Percentiles rank a stretch among this genome's conserved stretches.
phyloP scores from a whole-genome alignment of 2,329 filamentous ascomycete genomes.

The Helicocarpus griseus region DNA sequence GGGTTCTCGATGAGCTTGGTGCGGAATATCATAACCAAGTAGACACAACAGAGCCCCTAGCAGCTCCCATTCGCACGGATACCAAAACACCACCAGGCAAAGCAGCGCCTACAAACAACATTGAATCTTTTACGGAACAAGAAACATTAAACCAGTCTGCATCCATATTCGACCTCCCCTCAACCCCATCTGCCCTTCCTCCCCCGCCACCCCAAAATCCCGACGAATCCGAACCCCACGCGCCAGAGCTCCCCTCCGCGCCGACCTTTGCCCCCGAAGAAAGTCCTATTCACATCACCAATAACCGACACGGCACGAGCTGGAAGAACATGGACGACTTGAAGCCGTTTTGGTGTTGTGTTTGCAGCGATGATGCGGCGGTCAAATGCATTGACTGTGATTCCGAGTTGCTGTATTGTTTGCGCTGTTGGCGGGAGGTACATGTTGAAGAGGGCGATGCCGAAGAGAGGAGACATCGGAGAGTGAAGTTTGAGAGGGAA shows the following conservation, averaged over 20 bases:
- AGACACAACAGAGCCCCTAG: not conserved
- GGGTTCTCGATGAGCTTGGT: conserved; percentile 20
- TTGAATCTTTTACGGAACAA: not conserved
- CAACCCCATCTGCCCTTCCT: conserved; percentile 5
- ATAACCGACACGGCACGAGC: conserved; percentile 11
- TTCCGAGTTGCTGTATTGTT: conserved; percentile 59
- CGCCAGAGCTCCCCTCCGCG: conserved; percentile 18
- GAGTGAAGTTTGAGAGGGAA: conserved; percentile 45
- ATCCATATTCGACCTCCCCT: conserved; percentile 2
- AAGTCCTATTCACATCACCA: conserved; percentile 4
- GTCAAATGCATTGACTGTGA: conserved; percentile 65
- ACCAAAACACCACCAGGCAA: not conserved
- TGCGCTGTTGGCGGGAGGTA: conserved; percentile 70
- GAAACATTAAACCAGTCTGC: not conserved
- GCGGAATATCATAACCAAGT: not conserved
- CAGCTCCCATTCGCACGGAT: not conserved
- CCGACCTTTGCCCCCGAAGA: conserved; percentile 12
- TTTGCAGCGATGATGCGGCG: conserved; percentile 70
- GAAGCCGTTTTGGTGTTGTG: conserved; percentile 65
- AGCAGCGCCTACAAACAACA: not conserved
- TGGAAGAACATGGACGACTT: conserved; percentile 41
- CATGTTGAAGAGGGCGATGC: conserved; percentile 62
- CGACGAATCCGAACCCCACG: conserved; percentile 7
- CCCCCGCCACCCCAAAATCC: conserved; percentile 9
- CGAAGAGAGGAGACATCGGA: conserved; percentile 61